Base-by-base conservation (phyloP, 129 eudicot genomes). In the Tagetes erecta region DNA sequence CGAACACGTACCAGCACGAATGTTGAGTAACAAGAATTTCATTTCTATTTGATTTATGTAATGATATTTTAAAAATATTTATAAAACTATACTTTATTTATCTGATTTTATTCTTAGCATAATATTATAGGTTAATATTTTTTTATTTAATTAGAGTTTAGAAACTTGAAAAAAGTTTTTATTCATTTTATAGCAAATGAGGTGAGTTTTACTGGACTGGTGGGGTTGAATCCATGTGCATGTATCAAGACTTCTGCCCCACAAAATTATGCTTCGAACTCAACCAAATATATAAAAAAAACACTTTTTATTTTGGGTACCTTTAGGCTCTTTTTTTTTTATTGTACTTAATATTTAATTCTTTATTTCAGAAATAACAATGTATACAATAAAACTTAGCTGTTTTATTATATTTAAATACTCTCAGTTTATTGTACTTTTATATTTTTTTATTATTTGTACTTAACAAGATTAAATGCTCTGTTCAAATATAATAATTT, bases 171-270 rank as follows among this genome's bases (percentile, higher is more conserved):
- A 47, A 46, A 8, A 47, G 14, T 47, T 47, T 47, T 47, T 47
- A 47, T 11, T 11, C 12, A 47, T 1, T 10, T 47, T 47, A 47
- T 11, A 55, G 51, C 36, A 71, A 79, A 72, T 35, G 44, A 31
- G 83, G 62, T 79, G 78, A 44, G 35, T 53, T 72, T 79, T 72
- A 79, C 83, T 79, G 68, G 14, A 58, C 39, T 59, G 66, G 39
- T 33, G 78, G 82, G 83, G 78, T 44, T 72, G 62, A 79, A 72
- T 79, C 78, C 83, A 79, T 79, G 78, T 79, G 83, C 83, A 79
- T 64, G 82, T 78, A 79, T 73, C 78, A 71, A 79, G 67, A 64
- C 78, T 72, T 11, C 73, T 44, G 83, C 83, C 78, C 82, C 82
- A 72, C 82, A 72, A 79, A 72, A 78, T 79, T 66, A 79, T 72